Percentiles rank a stretch among this genome's conserved stretches.
These are phyloP conservation scores for Cercophora newfieldiana DNA, from an alignment of 495 filamentous ascomycete genomes.

Conservation along the genomic window DNA sequence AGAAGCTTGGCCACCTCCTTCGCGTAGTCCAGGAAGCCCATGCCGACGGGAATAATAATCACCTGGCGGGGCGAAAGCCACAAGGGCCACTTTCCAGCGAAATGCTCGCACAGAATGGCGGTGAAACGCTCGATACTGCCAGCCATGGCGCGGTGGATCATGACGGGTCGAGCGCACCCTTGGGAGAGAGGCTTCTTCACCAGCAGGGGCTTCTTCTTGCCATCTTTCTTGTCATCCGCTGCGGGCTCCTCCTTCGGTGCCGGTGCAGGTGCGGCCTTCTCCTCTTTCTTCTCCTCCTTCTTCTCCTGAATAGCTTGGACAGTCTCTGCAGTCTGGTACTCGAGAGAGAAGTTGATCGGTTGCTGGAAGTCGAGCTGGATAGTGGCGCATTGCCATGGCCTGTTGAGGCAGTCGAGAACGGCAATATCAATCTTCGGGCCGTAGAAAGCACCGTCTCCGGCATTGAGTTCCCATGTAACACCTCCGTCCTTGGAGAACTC, in stretches of 20 bases:
- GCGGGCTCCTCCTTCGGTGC: conserved; percentile 31
- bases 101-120: conserved; percentile 91
- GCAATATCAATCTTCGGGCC: conserved; percentile 89
- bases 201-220: conserved; percentile 36
- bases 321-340: conserved; percentile 56
- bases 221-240: conserved; percentile 36
- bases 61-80: conserved; percentile 95
- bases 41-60: conserved; percentile 88
- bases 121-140: conserved; percentile 95
- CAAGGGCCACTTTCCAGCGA: conserved; percentile 97
- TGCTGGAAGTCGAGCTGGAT: conserved; percentile 98
- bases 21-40: conserved; percentile 78
- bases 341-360: conserved; percentile 59
- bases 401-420: conserved; percentile 39
- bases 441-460: conserved; percentile 96
- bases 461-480: conserved; percentile 81
- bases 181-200: conserved; percentile 54
- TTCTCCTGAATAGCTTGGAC: conserved; percentile 36
- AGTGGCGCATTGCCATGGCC: conserved; percentile 80
- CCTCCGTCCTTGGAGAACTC: conserved; percentile 66
- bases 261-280: conserved; percentile 33
- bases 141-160: conserved; percentile 94
- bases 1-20: conserved; percentile 72
- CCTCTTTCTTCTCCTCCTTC: conserved; percentile 26
- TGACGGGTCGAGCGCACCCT: conserved; percentile 88